Base-by-base conservation (phyloP, 2,329 filamentous ascomycete species). In the Fusarium piperis region DNA sequence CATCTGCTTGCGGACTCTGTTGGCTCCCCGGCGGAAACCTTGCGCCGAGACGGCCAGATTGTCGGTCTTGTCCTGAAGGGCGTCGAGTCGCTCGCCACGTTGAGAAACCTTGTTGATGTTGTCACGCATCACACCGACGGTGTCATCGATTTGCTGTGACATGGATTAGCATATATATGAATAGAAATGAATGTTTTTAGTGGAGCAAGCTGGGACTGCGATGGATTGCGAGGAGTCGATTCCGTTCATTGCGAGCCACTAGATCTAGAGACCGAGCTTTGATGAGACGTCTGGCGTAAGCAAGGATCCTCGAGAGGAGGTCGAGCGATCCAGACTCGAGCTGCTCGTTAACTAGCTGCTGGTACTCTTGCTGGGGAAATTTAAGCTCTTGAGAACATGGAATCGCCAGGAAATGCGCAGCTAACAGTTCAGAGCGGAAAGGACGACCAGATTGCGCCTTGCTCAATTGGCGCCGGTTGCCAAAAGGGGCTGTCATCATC, bases 51-150 rank as follows among this genome's bases (percentile, higher is more conserved):
- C 90, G 67, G 95, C 95, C 75, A 99, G 89, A 84, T 97, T 97
- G 85, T 98, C 91, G 74, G 93, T 98, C 89, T 97, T 97, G 83
- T 96, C 93, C 85, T 97, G 93, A 69, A 98, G 90, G 56, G 91
- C 91, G 82, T 97, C 93, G 69, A 98, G 89, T 76, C 92, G 90
- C 79, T 94, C 93, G 80, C 96, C 96, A 88, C 96, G 94, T 84
- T 98, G 92, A 46, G 93, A 94, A 70, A 97, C 94, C 84, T 96
- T 97, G 87, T 95, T 94, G 87, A 99, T 97, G 86, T 99, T 99
- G 82, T 97, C 92, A 79, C 93, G 91, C 95, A 99, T 98, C 75
- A 96, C 93, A 80, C 92, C 92, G 78, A 98, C 94, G 58, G 95
- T 97, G 80, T 95, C 93, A 82, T 98, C 93, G 83, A 99, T 97